These are phyloP conservation scores for Diaporthe capsici DNA, from an alignment of 2,329 filamentous ascomycete genomes.

Conservation along the genomic window DNA sequence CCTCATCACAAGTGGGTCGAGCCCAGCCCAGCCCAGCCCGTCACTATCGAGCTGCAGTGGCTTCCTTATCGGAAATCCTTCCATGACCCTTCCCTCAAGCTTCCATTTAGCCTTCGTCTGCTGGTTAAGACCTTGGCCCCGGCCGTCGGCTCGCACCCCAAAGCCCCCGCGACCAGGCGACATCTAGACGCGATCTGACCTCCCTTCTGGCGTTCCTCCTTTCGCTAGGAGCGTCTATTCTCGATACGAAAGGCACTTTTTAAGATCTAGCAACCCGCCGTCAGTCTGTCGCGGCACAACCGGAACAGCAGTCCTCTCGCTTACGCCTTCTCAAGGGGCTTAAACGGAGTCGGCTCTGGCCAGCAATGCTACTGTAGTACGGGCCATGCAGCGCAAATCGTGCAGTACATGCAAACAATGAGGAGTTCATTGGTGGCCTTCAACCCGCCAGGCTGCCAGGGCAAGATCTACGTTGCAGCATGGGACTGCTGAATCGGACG, in stretches of 20 bases:
- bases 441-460: conserved; percentile 16
- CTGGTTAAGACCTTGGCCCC: conserved; percentile 21
- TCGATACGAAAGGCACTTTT: background rate
- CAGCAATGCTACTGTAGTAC: background rate
- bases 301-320: background rate
- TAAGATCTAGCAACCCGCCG: background rate
- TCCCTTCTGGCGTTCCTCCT: conserved; percentile 22
- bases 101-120: conserved; percentile 30
- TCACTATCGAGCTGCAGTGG: conserved; percentile 10
- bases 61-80: conserved; percentile 27
- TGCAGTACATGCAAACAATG: conserved; percentile 2
- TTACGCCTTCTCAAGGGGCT: conserved; percentile 14
- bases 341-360: background rate
- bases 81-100: conserved; percentile 37
- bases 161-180: conserved; percentile 1
- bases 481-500: conserved; percentile 15
- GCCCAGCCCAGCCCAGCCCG: conserved; percentile 22
- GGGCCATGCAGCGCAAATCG: background rate
- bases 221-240: conserved; percentile 20
- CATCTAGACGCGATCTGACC: conserved; percentile 25
- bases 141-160: conserved; percentile 1
- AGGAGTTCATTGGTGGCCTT: conserved; percentile 8
- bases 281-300: background rate
- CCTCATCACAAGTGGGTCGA: background rate
- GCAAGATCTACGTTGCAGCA: conserved; percentile 34